Conservation (phyloP, 768 basidiomycete species). For the Suillus ampliporus region DNA sequence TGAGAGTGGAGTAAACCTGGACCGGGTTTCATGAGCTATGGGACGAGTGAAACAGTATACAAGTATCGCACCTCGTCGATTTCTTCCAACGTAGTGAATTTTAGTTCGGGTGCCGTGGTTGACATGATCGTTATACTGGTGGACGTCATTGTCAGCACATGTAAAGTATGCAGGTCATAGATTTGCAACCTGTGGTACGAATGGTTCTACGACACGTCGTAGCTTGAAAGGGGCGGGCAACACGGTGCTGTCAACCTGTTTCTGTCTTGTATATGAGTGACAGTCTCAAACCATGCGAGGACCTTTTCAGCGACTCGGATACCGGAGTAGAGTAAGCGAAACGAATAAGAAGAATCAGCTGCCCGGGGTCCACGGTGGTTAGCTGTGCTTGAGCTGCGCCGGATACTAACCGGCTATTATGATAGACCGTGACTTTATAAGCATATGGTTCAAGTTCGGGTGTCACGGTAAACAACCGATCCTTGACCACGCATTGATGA, state of each 20-base stretch:
- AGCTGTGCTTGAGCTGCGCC: no score
- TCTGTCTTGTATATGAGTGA: neutral
- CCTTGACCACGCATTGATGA: no score
- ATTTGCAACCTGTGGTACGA: neutral
- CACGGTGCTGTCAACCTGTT: no score
- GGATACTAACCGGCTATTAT: no score
- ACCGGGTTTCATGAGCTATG: neutral
- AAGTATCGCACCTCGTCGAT: slow-evolving; percentile 49
- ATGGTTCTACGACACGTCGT: neutral
- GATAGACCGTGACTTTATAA: no score
- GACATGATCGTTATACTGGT: slow-evolving; percentile 20
- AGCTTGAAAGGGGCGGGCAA: no score
- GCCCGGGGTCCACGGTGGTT: no score
- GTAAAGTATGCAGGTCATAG: neutral
- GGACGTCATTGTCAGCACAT: neutral
- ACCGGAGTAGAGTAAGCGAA: neutral
- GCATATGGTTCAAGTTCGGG: no score
- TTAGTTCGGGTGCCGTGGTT: slow-evolving; percentile 37
- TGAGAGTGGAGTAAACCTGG: slow-evolving; percentile 63
- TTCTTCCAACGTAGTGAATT: slow-evolving; percentile 57
- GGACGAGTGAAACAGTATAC: neutral
- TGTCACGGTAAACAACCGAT: no score
- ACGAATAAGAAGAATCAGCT: neutral
- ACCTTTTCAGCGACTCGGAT: neutral
- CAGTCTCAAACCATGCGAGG: neutral